Conservation (phyloP, 257 asterid genomes). For the Solanum piurae region DNA sequence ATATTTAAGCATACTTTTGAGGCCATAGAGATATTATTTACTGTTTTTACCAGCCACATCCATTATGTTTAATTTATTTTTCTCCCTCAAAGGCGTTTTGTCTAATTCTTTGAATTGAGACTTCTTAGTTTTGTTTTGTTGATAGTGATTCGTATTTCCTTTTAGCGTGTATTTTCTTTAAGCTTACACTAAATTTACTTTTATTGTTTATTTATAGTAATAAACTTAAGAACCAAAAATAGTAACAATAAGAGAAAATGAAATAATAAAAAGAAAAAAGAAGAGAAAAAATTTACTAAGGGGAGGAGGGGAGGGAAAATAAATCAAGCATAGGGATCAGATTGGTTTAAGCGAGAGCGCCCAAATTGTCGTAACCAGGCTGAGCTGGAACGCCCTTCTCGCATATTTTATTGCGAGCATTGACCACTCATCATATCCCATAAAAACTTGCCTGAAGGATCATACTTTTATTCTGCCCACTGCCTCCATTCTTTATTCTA, state of each 20-base stretch:
- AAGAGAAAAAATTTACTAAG: too few relatives aligned
- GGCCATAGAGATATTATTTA: neutral
- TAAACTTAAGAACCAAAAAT: neutral
- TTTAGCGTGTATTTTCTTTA: too few relatives aligned
- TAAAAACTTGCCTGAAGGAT: slow-evolving; percentile 71
- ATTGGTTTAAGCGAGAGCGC: slow-evolving; percentile 30
- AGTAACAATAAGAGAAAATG: neutral
- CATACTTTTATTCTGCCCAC: rapidly evolving
- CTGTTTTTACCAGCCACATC: too few relatives aligned
- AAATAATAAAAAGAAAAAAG: too few relatives aligned
- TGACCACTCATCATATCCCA: slow-evolving; percentile 72
- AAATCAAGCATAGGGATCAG: slow-evolving; percentile 5
- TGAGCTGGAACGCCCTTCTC: slow-evolving; percentile 50
- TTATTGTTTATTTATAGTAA: too few relatives aligned
- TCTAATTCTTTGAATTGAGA: too few relatives aligned
- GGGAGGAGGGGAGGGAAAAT: neutral
- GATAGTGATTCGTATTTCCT: too few relatives aligned
- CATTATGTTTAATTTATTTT: too few relatives aligned
- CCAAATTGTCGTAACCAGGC: slow-evolving; percentile 68
- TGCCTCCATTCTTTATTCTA: neutral
- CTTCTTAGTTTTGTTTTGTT: too few relatives aligned
- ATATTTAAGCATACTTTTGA: too few relatives aligned
- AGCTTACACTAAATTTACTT: too few relatives aligned
- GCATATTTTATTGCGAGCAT: slow-evolving; percentile 39
- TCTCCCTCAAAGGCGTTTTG: too few relatives aligned